Evolutionary conservation across 2,329 filamentous ascomycete species (phyloP).

Genomic region (Aspergillus alliaceus): DNA sequence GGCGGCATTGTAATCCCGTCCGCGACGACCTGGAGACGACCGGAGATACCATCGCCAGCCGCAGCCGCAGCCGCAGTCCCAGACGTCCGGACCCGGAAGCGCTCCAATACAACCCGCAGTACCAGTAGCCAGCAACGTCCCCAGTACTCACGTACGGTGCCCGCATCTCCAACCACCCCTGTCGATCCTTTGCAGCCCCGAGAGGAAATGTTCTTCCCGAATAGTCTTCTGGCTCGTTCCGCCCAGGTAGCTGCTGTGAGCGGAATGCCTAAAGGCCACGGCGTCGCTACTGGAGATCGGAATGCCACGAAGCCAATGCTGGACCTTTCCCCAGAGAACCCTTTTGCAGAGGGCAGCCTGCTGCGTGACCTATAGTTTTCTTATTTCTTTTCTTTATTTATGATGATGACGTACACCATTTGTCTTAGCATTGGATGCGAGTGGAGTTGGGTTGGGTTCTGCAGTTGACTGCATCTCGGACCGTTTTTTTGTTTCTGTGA

Average conservation of each 20-base stretch:
- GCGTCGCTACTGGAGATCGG: slow-evolving; percentile 42
- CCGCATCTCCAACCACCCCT: slow-evolving; percentile 13
- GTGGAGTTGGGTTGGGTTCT: not conserved
- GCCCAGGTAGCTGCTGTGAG: slow-evolving; percentile 15
- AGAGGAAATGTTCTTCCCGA: slow-evolving; percentile 32
- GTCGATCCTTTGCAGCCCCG: slow-evolving; percentile 11
- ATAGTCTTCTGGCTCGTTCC: slow-evolving; percentile 38
- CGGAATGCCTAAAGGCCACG: slow-evolving; percentile 32
- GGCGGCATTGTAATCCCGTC: slow-evolving; percentile 37
- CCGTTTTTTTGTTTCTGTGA: not conserved
- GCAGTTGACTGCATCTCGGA: not conserved
- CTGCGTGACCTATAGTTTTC: slow-evolving; percentile 22
- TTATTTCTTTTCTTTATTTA: not conserved
- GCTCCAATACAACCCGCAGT: slow-evolving; percentile 38
- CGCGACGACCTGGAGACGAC: slow-evolving; percentile 42
- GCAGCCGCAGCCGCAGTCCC: no score
- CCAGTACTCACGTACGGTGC: slow-evolving; percentile 2
- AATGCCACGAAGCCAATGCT: slow-evolving; percentile 43
- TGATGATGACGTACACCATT: not conserved
- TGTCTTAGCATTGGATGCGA: not conserved
- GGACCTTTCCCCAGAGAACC: slow-evolving; percentile 41
- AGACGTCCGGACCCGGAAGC: slow-evolving; percentile 23
- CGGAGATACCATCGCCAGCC: slow-evolving; percentile 16
- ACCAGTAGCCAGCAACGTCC: slow-evolving; percentile 17
- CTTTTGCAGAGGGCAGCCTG: slow-evolving; percentile 48